These are phyloP conservation scores for Periglandula ipomoeae DNA, from an alignment of 2,329 filamentous ascomycete genomes.

Conservation along the genomic window DNA sequence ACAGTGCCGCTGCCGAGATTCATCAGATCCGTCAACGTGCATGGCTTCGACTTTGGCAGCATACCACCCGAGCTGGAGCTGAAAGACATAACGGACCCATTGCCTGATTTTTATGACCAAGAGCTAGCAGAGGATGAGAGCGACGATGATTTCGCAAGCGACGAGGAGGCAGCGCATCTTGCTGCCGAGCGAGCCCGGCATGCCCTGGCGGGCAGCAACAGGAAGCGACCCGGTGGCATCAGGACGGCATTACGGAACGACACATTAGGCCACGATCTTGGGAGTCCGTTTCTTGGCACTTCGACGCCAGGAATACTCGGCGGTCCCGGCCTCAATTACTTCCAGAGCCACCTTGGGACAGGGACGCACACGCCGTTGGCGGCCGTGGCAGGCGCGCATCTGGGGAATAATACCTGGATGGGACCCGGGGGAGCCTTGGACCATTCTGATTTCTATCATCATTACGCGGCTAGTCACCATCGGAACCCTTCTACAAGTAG, in stretches of 20 bases:
- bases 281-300: constrained; percentile 48
- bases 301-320: constrained; percentile 58
- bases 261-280: constrained; percentile 32
- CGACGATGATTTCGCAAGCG: constrained; percentile 20
- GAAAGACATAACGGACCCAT: constrained; percentile 92
- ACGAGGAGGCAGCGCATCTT: constrained; percentile 27
- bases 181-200: constrained; percentile 5
- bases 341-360: constrained; percentile 68
- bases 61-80: constrained; percentile 79
- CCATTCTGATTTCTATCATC: constrained; percentile 10
- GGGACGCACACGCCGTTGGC: constrained; percentile 73
- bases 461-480: constrained; percentile 25
- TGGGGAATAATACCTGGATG: constrained; percentile 28
- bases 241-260: constrained; percentile 26
- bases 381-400: constrained; percentile 61
- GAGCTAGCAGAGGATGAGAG: constrained; percentile 48
- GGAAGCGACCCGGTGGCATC: constrained; percentile 16
- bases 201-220: background rate
- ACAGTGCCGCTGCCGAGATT: constrained; percentile 84
- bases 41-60: constrained; percentile 85
- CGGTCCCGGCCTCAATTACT: constrained; percentile 72
- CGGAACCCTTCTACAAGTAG: constrained; percentile 38
- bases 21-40: constrained; percentile 91
- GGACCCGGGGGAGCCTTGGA: constrained; percentile 10
- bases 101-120: constrained; percentile 93